Percentiles rank a stretch among this genome's conserved stretches.
Conservation (phyloP, 2,329 filamentous ascomycete species). For the Pseudopithomyces maydicus region DNA sequence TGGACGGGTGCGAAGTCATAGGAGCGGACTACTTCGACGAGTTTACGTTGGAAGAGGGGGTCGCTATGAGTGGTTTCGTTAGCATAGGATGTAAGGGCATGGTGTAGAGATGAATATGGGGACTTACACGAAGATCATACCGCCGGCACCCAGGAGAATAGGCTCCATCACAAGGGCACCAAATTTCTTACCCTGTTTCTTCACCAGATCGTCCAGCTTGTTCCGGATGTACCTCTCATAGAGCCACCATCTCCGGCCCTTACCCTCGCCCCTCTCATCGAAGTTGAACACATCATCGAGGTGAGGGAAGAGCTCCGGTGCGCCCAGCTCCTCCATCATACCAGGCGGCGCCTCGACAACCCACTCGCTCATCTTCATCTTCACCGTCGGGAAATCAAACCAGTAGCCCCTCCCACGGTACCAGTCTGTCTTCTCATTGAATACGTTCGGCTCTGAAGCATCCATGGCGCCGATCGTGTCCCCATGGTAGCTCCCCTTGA, state of each 20-base stretch:
- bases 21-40: slow-evolving; percentile 69
- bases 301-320: slow-evolving; percentile 39
- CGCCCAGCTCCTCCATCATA: slow-evolving; percentile 54
- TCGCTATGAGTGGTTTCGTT: slow-evolving; percentile 57
- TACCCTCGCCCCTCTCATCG: slow-evolving; percentile 48
- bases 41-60: slow-evolving; percentile 76
- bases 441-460: slow-evolving; percentile 75
- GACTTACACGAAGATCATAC: slow-evolving; percentile 78
- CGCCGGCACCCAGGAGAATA: slow-evolving; percentile 78
- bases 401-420: slow-evolving; percentile 79
- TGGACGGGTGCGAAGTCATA: slow-evolving; percentile 56
- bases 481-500: slow-evolving; percentile 83
- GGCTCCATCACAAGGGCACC: slow-evolving; percentile 82
- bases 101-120: neutral
- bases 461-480: slow-evolving; percentile 92
- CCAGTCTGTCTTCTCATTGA: slow-evolving; percentile 85
- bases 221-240: slow-evolving; percentile 67
- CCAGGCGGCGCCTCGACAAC: slow-evolving; percentile 61
- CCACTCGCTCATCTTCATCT: slow-evolving; percentile 71
- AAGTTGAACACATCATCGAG: slow-evolving; percentile 44
- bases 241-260: neutral
- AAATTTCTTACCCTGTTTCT: slow-evolving; percentile 66
- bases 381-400: slow-evolving; percentile 78
- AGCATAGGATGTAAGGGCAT: neutral
- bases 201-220: slow-evolving; percentile 59